Evolutionary conservation across 2,329 filamentous ascomycete genomes (phyloP).

Genomic region (Phaeosphaeria sp.): DNA sequence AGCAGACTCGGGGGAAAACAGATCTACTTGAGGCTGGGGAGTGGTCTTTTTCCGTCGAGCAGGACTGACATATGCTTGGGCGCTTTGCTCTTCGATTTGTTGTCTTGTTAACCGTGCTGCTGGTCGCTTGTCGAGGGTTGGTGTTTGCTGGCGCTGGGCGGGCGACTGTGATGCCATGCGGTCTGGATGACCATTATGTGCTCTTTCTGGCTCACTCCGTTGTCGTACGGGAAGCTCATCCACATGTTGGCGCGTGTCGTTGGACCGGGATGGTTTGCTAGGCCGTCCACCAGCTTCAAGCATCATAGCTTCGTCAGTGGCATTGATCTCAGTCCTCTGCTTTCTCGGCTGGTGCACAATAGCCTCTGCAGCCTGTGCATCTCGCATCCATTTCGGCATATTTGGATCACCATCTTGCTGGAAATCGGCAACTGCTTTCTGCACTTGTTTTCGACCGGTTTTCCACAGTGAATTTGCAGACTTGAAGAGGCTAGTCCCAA

Average conservation of each 20-base stretch:
- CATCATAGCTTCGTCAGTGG: conserved; percentile 72
- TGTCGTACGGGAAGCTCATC: conserved; percentile 31
- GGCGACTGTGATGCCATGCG: conserved; percentile 50
- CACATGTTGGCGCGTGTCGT: conserved; percentile 27
- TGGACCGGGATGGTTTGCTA: conserved; percentile 44
- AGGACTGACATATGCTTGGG: conserved; percentile 86
- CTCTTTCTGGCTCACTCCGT: conserved; percentile 29
- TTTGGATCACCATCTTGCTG: conserved; percentile 73
- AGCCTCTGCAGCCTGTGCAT: conserved; percentile 57
- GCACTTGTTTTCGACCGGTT: conserved; percentile 87
- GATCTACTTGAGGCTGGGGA: conserved; percentile 59
- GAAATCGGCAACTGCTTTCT: conserved; percentile 90
- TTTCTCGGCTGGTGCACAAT: conserved; percentile 29
- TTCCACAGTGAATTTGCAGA: conserved; percentile 97
- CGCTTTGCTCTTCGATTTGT: conserved; percentile 77
- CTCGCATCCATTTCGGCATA: conserved; percentile 96
- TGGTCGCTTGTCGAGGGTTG: conserved; percentile 45
- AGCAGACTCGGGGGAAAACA: conserved; percentile 58
- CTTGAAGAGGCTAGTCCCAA: conserved; percentile 86
- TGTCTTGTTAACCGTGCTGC: conserved; percentile 73
- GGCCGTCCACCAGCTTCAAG: conserved; percentile 73
- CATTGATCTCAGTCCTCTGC: conserved; percentile 28
- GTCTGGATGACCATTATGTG: conserved; percentile 39
- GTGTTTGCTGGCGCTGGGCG: conserved; percentile 45
- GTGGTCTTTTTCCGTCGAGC: conserved; percentile 76